phyloP scores from a whole-genome alignment of 108 stramenopile genomes.

The Nannochloropsis granulata region DNA sequence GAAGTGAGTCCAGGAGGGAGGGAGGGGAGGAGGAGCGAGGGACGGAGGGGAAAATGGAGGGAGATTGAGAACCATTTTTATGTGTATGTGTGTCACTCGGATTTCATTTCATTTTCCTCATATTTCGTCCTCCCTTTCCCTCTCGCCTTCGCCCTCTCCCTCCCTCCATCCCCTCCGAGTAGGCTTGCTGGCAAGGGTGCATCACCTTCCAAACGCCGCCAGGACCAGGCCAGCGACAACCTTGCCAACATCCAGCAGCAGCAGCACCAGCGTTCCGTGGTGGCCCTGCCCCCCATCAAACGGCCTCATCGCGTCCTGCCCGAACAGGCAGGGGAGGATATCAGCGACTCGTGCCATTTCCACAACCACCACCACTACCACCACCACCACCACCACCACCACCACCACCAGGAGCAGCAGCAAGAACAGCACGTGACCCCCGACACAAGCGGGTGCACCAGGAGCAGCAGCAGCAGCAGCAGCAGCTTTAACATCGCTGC shows the following conservation, averaged over 20 bases:
- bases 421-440: too few relatives aligned
- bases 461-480: too few relatives aligned
- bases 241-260: neutral
- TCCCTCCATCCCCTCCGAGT: too few relatives aligned
- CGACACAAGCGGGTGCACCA: too few relatives aligned
- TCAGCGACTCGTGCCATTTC: neutral
- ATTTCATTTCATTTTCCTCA: too few relatives aligned
- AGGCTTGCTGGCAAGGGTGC: neutral
- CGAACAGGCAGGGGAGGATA: neutral
- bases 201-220: neutral
- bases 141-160: too few relatives aligned
- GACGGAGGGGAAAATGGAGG: neutral
- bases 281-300: neutral
- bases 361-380: neutral
- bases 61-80: neutral
- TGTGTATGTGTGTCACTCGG: too few relatives aligned
- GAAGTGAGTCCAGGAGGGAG: neutral
- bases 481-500: too few relatives aligned
- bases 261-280: neutral
- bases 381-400: neutral
- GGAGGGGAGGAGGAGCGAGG: neutral
- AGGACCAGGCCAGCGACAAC: neutral
- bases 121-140: too few relatives aligned
- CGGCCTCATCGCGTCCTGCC: neutral
- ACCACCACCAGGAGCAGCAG: neutral